Percentiles rank a stretch among this genome's conserved stretches.
These are phyloP conservation scores for Remersonia thermophila DNA, from an alignment of 2,329 filamentous ascomycete species.

Conservation along the genomic window DNA sequence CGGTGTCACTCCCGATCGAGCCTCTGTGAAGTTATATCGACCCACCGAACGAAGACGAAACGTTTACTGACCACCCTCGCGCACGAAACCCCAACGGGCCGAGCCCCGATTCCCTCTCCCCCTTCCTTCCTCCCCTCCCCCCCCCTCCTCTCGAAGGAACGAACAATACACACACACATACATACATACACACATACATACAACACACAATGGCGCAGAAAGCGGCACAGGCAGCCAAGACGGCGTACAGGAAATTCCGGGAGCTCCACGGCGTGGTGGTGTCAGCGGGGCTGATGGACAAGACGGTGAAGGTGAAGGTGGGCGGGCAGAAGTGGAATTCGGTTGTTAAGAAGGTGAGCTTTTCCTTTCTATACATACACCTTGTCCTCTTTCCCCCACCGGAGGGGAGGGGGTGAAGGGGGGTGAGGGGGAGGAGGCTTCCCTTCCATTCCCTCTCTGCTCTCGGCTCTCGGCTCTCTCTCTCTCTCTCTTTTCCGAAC, in stretches of 20 bases:
- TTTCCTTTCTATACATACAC: background rate
- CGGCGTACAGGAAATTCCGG: constrained; percentile 27
- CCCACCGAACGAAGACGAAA: too few species aligned
- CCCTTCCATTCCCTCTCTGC: background rate
- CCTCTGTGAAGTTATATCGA: too few species aligned
- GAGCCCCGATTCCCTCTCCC: too few species aligned
- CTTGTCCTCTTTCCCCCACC: too few species aligned
- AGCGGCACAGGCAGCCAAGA: constrained; percentile 2
- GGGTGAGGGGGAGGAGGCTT: too few species aligned
- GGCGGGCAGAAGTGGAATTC: constrained; percentile 61
- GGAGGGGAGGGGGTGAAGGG: too few species aligned
- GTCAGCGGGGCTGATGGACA: constrained; percentile 64
- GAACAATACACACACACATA: background rate
- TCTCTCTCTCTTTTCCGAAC: background rate
- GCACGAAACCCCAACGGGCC: too few species aligned
- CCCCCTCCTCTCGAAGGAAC: background rate
- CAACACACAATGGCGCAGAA: constrained; percentile 4
- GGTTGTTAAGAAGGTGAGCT: constrained; percentile 55
- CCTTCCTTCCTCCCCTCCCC: too few species aligned
- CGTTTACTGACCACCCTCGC: too few species aligned
- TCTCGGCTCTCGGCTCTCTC: background rate
- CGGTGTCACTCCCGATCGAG: too few species aligned
- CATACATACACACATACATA: background rate
- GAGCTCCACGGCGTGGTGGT: constrained; percentile 59
- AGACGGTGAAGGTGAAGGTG: constrained; percentile 67